Evolutionary conservation across 2,329 filamentous ascomycete species (phyloP).

Genomic region (Verticillium klebahnii): DNA sequence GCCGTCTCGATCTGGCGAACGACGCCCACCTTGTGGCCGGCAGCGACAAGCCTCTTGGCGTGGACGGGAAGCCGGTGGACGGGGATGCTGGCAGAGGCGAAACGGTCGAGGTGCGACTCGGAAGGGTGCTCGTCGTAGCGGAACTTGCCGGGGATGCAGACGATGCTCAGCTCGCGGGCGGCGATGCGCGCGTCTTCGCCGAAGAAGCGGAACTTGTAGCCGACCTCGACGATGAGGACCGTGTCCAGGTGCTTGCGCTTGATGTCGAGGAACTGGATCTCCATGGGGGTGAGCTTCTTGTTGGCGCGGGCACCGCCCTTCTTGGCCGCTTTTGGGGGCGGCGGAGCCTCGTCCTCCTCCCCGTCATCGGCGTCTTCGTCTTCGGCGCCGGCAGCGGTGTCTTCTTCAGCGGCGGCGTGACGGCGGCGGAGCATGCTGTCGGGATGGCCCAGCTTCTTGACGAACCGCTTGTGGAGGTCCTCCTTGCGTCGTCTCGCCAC

Average conservation of each 20-base stretch:
- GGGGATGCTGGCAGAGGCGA: conserved; percentile 93
- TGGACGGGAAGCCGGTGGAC: conserved; percentile 89
- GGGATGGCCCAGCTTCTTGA: conserved; percentile 82
- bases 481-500: conserved; percentile 55
- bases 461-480: conserved; percentile 75
- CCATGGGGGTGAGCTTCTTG: conserved; percentile 92
- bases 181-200: conserved; percentile 89
- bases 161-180: conserved; percentile 85
- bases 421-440: conserved; percentile 71
- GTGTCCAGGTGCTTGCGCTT: conserved; percentile 90
- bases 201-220: conserved; percentile 97
- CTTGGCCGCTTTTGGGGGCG: conserved; percentile 40
- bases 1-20: conserved; percentile 94
- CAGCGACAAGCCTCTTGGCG: conserved; percentile 85
- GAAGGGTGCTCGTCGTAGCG: conserved; percentile 92
- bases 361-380: conserved; percentile 48
- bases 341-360: conserved; percentile 46
- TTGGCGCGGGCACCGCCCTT: conserved; percentile 55
- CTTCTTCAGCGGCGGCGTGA: conserved; percentile 47
- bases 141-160: conserved; percentile 94
- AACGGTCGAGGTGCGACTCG: conserved; percentile 85
- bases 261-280: conserved; percentile 88
- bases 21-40: conserved; percentile 93
- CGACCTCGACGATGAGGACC: conserved; percentile 86
- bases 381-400: conserved; percentile 49